Evolutionary conservation across 2,329 filamentous ascomycete genomes (phyloP), one percentile per base, ranked within the genome.

Genomic region (Clarireedia sp.): DNA sequence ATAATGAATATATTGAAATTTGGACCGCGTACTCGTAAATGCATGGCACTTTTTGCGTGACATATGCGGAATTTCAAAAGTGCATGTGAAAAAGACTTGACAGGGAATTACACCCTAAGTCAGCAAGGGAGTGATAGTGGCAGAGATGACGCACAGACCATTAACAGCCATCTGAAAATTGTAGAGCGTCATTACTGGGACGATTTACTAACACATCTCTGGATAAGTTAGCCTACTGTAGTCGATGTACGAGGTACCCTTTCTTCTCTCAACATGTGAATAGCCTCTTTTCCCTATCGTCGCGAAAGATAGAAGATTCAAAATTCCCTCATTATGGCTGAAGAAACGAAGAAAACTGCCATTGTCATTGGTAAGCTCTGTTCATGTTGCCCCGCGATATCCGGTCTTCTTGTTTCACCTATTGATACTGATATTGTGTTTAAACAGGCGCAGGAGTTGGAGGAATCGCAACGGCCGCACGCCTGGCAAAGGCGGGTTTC

Each of bases 381-480:
- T 38, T 36, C 33, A 19, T 17, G 41, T 46, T 37, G 19, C 24
- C 50, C 44, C 41, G 21, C 48, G 37, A n/a, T 41, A 26, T 36
- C 29, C 12, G 17, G 29, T 5, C 17, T 40, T 5, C 23, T 43
- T 24, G 14, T 10, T 36, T n/a, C 21, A 16, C 29, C 2, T 5
- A 36, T 14, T 38, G 26, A n/a, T 48, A 54, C 54, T 60, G 6
- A 59, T 57, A 38, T 44, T 54, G 67, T 38, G 17, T 29, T 9
- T 45, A 54, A 68, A 77, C 38, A 68, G 85, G 86, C 60, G 85
- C 86, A 29, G 87, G 87, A 57, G 81, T 82, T 46, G 87, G 86
- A 50, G 86, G 86, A 57, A 80, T 88, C 43, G 79, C 84, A n/a
- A 82, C 82, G 1, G 84, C 87, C 55, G 86, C 86, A 2, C 81